These are phyloP conservation scores for Fraxinus ornus DNA, from an alignment of 305 asterid genomes.

Conservation along the genomic window DNA sequence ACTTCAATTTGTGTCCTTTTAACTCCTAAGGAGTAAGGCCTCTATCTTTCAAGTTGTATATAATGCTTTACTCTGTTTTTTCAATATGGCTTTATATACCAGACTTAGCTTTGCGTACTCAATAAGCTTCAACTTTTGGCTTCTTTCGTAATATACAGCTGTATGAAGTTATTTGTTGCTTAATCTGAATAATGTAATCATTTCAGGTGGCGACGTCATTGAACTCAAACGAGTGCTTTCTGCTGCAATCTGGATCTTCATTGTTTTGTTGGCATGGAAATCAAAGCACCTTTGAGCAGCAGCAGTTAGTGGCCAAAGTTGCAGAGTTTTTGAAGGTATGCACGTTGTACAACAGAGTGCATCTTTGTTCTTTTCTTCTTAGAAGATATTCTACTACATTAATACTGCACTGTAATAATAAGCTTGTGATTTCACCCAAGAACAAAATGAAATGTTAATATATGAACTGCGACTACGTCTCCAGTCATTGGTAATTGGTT, in stretches of 20 bases:
- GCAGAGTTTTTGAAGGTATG: slow-evolving; percentile 85
- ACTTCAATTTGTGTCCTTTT: neutral
- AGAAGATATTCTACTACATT: neutral
- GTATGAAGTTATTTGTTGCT: neutral
- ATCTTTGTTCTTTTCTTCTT: slow-evolving; percentile 9
- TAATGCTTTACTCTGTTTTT: neutral
- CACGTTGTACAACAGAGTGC: neutral
- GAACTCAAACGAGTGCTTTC: slow-evolving; percentile 79
- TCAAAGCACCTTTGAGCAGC: slow-evolving; percentile 84
- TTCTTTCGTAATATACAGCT: neutral
- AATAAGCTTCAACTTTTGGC: slow-evolving; percentile 9
- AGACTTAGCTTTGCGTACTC: neutral
- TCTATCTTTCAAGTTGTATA: neutral
- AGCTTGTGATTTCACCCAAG: neutral
- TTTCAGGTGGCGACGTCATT: slow-evolving; percentile 72
- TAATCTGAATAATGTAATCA: slow-evolving; percentile 23
- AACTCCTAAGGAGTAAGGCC: neutral
- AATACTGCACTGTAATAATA: neutral
- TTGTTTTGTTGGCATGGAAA: slow-evolving; percentile 81
- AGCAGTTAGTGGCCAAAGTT: slow-evolving; percentile 67
- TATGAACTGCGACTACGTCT: neutral
- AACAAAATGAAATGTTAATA: neutral
- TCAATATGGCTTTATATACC: neutral
- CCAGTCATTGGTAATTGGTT: neutral
- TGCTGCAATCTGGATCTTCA: slow-evolving; percentile 81